phyloP scores from a whole-genome alignment of 1,284 basidiomycete genomes.

The Lignosus rhinocerotis region DNA sequence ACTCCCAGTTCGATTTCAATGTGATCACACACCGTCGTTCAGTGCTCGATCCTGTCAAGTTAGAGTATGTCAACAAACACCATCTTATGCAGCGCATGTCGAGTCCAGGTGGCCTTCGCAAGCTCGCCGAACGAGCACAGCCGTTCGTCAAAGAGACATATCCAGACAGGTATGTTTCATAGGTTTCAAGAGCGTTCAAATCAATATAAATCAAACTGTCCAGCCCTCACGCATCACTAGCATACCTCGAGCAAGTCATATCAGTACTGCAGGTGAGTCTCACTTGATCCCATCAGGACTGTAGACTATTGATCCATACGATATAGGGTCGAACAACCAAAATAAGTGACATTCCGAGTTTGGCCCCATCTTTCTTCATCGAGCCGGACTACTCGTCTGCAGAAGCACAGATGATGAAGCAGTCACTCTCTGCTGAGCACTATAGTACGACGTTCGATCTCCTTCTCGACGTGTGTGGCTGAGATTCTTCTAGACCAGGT shows the following conservation, averaged over 20 bases:
- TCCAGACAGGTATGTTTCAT: constrained; percentile 40
- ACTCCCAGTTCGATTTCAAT: constrained; percentile 64
- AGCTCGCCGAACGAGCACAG: constrained; percentile 51
- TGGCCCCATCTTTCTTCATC: constrained; percentile 77
- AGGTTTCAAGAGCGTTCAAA: constrained; percentile 19
- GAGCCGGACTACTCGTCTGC: constrained; percentile 58
- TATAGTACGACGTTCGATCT: constrained; percentile 20
- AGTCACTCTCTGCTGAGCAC: constrained; percentile 34
- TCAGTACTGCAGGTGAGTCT: constrained; percentile 50
- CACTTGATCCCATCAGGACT: background rate
- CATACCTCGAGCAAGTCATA: constrained; percentile 62
- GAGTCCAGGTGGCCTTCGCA: constrained; percentile 43
- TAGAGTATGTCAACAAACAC: constrained; percentile 78
- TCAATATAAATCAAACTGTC: background rate
- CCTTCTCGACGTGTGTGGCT: background rate
- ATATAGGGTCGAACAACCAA: constrained; percentile 70
- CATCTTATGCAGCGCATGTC: constrained; percentile 59
- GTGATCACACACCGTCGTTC: constrained; percentile 75
- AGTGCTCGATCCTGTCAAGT: constrained; percentile 68
- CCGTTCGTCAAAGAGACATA: constrained; percentile 49
- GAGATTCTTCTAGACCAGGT: constrained; percentile 15
- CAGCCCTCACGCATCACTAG: constrained; percentile 50
- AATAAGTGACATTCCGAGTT: constrained; percentile 63
- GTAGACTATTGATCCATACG: background rate
- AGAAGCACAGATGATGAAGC: constrained; percentile 60